A percentile compares a stretch with the other conserved stretches of the same genome.
These are phyloP conservation scores for Seminavis robusta DNA, from an alignment of 108 stramenopile species.

Conservation along the genomic window DNA sequence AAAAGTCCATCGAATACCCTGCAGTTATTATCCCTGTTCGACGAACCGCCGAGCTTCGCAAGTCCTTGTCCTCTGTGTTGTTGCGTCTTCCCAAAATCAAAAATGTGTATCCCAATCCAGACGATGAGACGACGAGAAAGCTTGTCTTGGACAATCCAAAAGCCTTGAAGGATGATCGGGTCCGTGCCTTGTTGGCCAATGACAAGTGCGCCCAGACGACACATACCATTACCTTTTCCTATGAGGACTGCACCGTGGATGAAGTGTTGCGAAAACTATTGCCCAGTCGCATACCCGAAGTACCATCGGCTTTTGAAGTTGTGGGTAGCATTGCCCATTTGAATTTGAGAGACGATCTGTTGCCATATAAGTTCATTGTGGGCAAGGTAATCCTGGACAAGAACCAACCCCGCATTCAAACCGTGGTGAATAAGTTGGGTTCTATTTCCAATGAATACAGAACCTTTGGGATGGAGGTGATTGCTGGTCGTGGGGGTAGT, in stretches of 20 bases:
- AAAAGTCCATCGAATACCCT: constrained; percentile 30
- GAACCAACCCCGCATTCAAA: constrained; percentile 72
- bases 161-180: constrained; percentile 7
- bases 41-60: constrained; percentile 51
- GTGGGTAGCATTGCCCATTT: constrained; percentile 94
- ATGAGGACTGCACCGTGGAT: constrained; percentile 68
- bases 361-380: constrained; percentile 90
- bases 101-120: constrained; percentile 33
- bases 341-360: constrained; percentile 84
- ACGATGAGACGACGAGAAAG: constrained; percentile 25
- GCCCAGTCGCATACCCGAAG: constrained; percentile 43
- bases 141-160: constrained; percentile 29
- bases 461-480: constrained; percentile 95
- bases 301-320: constrained; percentile 92
- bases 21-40: constrained; percentile 64
- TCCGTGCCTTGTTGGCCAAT: not conserved
- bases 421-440: constrained; percentile 95
- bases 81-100: constrained; percentile 60
- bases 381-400: constrained; percentile 94
- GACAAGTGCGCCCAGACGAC: constrained; percentile 9
- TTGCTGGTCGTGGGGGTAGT: constrained; percentile 57
- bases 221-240: constrained; percentile 22
- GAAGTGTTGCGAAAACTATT: constrained; percentile 70
- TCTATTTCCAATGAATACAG: constrained; percentile 89
- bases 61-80: constrained; percentile 40